Base-by-base conservation (phyloP, 192 early-diverging fungal genomes). In the Chytriomyces confervae region DNA sequence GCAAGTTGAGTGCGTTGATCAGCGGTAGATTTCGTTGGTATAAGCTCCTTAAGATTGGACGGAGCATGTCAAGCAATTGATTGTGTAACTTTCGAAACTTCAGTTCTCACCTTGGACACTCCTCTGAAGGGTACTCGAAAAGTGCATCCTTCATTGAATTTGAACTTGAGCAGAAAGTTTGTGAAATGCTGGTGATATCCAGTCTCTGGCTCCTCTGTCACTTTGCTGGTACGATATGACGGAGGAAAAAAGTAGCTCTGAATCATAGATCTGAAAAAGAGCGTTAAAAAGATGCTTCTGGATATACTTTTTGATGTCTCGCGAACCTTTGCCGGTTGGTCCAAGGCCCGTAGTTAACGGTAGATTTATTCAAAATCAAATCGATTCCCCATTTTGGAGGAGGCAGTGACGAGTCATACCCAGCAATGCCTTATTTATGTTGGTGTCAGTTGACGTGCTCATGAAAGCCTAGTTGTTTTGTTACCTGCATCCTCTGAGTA, bases 281-380 rank as follows among this genome's bases (percentile, higher is more conserved):
- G 50, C 6, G 57, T 64, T 50, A 76, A 50, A 43, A 69, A 48
- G 61, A 18, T 45, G 23, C 9, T 27, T 75, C 46, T 44, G 50
- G 43, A 75, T 50, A 11, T 10, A 6, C 10, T 47, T n/a, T 23
- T 61, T 61, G 18, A 23, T 23, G 16, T 69, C 24, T 47, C 20
- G 10, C 46, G 23, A 76, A 88, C 87, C 92, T 82, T 67, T 95
- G 94, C 27, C 91, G 85, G 79, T 93, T 91, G 11, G 92, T 86
- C 94, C 94, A 95, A 16, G 94, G 94, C 2, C 94, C 94, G 69
- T 95, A 95, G 50, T 91, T 86, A 0, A 94, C 66, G 6, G 86
- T 81, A 6, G 84, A 91, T 76, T 91, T 86, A 44, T 79, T 70
- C 50, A 91, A 73, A 45, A 80, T 79, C 23, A 95, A n/a, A 3